Base-by-base conservation (phyloP, 192 early-diverging fungal species). In the Tieghemiomyces parasiticus region DNA sequence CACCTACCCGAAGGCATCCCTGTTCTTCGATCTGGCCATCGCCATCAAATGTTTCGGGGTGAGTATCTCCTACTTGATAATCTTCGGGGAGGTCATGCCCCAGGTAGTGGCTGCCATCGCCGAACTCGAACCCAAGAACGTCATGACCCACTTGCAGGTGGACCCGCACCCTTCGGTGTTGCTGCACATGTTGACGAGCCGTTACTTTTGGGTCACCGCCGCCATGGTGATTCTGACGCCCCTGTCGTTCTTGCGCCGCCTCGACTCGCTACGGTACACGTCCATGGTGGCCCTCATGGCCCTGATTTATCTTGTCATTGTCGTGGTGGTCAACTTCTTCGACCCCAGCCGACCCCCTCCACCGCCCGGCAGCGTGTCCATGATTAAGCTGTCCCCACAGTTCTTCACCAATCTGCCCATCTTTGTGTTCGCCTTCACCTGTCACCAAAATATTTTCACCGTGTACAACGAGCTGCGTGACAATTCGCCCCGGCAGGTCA, bases 21-120 rank as follows among this genome's bases (percentile, higher is more conserved):
- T 93, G 10, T 82, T 81, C 47, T 96, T 99, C 61, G 96, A 99
- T 61, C 49, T 85, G 20, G 94, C 96, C n/a, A 96, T 99, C 67
- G 92, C 94, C 4, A 78, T 99, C 66, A 99, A 99, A 63, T 99
- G 96, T 64, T 99, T 99, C 77, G 94, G 94, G 32, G 96, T 97
- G 22, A 83, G 84, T 22, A 82, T 96, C 35, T 90, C 87, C 3
- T 99, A 99, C 64, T 67, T 99, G 33, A 91, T 99, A 44, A 95
- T 99, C 53, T 84, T 89, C 62, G 91, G 94, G 60, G 92, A 94
- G 51, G 67, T 97, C 59, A 90, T 98, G 82, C 87, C 87, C 3
- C 78, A 81, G 46, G 84, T 89, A 47, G 64, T 67, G 12, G 61
- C 49, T 6, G 71, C 73, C 1, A 47, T 78, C 31, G 65, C 67